Evolutionary conservation across 768 basidiomycete genomes (phyloP).

Genomic region (Tephrocybe sp.): DNA sequence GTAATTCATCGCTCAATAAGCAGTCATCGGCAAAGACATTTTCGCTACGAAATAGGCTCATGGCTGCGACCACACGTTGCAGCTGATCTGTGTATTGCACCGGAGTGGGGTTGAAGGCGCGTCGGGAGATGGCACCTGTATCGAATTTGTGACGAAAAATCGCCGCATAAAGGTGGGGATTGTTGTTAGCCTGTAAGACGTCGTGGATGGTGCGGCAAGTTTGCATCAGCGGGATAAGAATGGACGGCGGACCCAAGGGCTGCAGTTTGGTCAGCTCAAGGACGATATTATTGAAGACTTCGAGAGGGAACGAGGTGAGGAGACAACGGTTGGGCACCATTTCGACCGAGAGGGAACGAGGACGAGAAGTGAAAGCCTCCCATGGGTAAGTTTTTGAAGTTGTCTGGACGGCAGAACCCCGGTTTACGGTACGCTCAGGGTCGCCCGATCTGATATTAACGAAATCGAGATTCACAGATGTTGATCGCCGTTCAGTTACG

Average conservation of each 20-base stretch:
- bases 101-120: slow-evolving; percentile 40
- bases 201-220: slow-evolving; percentile 40
- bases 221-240: slow-evolving; percentile 48
- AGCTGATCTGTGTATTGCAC: slow-evolving; percentile 36
- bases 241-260: slow-evolving; percentile 46
- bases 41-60: slow-evolving; percentile 35
- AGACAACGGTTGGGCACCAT: background rate
- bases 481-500: slow-evolving; percentile 2
- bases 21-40: background rate
- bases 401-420: slow-evolving; percentile 4
- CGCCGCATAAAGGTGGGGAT: slow-evolving; percentile 45
- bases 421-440: background rate
- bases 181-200: slow-evolving; percentile 28
- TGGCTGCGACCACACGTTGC: slow-evolving; percentile 32
- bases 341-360: background rate
- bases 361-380: background rate
- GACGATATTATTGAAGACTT: slow-evolving; percentile 40
- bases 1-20: background rate
- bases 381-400: background rate
- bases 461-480: background rate
- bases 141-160: slow-evolving; percentile 65
- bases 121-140: slow-evolving; percentile 44
- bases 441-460: background rate
- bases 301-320: slow-evolving; percentile 7
- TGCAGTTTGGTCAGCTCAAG: slow-evolving; percentile 42